Evolutionary conservation across 2,329 filamentous ascomycete genomes (phyloP), one percentile per base, ranked within the genome.

Genomic region (Phyllosticta citrichinensis): DNA sequence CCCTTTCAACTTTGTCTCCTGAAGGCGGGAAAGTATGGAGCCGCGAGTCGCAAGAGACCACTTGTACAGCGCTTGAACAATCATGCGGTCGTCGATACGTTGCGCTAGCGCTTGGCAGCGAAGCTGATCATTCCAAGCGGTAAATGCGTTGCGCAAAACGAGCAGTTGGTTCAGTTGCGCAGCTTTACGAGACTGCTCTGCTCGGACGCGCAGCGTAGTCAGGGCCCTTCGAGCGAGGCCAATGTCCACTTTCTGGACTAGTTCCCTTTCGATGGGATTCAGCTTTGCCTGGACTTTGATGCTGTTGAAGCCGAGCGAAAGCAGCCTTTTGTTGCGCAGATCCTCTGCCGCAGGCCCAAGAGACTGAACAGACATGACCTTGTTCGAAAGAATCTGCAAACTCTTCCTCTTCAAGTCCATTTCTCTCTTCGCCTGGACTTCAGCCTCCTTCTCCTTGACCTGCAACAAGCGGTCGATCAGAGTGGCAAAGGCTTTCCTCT

Each of bases 51-150:
- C 77, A 30, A 87, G 67, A n/a, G 81, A 77, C 84, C 83, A 87
- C 69, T 78, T 83, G 69, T 85, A 85, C 63, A 87, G 73, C 6
- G 75, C 71, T 66, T 86, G 79, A 30, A 81, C 71, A 52, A 82
- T 73, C 51, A 85, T 65, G 3, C 84, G 79, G 64, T 82, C 79
- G 64, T 85, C 77, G 55, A 85, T 81, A 14, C 77, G 79, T 20
- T 77, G 73, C 56, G 71, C 73, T 1, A 87, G 70, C 17, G 79
- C 78, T 65, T 79, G 75, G 63, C 77, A 79, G 19, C 84, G 81
- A 17, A 86, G 74, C 17, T 74, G 74, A 66, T 87, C 82, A 64
- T 86, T 87, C 85, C 85, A 87, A 11, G 75, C 73, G 1, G 79
- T 84, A 75, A 81, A 84, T 3, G 81, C 76, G 68, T 83, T 83